Base-by-base conservation (phyloP, 495 filamentous ascomycete genomes). In the Lasiosphaeria hispida region DNA sequence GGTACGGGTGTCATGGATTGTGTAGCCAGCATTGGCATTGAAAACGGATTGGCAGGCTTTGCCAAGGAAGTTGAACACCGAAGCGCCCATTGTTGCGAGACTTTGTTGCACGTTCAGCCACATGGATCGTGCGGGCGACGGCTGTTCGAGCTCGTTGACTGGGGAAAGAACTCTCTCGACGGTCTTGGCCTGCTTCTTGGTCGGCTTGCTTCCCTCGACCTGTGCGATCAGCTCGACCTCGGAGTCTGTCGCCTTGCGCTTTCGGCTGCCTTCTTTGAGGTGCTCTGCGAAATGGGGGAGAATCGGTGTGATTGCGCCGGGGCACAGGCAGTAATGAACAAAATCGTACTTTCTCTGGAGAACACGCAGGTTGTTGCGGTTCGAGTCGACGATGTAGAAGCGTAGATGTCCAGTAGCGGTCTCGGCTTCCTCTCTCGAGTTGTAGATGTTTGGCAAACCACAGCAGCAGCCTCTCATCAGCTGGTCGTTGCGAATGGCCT, bases 391-490 rank as follows among this genome's bases (percentile, higher is more conserved):
- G 6, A 47, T n/a, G 51, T 64, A 71, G 30, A 71, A 71, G n/a
- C 69, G 69, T 6, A 71, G 47, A n/a, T 67, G 67, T 1, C 69
- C 69, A 2, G 8, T 14, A 9, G 62, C 68, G 7, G n/a, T 13
- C 33, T 63, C 48, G 4, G 67, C 67, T 13, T 61, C 64, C 14
- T 62, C 52, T 41, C 34, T 57, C 4, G 60, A 60, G 7, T 51
- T 59, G 49, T 63, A 68, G 14, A 71, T 65, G 7, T 38, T 51
- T 0, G 67, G 69, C 3, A 44, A 30, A 9, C 57, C 56, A 36
- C 69, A 71, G 35, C 40, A 52, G 43, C 69, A 71, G 3, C 42
- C 53, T 15, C 62, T 44, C 64, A 69, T 71, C 18, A 53, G 53
- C 11, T 62, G 63, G 17, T 68, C 58, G 57, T 71, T 71, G 37